These are phyloP conservation scores for Kwoniella dejecticola DNA, from an alignment of 768 basidiomycete genomes.

Conservation along the genomic window DNA sequence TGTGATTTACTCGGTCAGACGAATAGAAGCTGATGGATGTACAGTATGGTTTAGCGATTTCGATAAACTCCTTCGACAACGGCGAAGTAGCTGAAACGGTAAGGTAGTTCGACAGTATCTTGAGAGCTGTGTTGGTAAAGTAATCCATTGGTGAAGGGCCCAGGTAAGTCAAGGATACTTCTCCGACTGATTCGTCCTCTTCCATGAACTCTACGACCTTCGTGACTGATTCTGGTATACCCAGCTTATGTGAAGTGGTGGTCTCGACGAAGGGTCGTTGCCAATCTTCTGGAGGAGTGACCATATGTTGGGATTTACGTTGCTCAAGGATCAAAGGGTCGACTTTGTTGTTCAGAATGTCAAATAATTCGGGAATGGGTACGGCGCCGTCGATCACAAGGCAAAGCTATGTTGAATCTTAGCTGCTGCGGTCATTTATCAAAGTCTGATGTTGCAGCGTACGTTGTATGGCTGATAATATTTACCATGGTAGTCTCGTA, in stretches of 20 bases:
- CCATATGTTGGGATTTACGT: slow-evolving; percentile 56
- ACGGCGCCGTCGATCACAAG: slow-evolving; percentile 87
- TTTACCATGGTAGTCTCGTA: slow-evolving; percentile 80
- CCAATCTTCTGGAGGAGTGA: slow-evolving; percentile 71
- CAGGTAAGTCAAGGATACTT: slow-evolving; percentile 73
- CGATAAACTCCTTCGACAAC: slow-evolving; percentile 78
- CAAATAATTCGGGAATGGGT: slow-evolving; percentile 72
- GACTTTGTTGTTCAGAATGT: slow-evolving; percentile 76
- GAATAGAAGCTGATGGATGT: slow-evolving; percentile 77
- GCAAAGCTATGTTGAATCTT: slow-evolving; percentile 56
- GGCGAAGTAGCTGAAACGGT: slow-evolving; percentile 64
- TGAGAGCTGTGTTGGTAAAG: slow-evolving; percentile 65
- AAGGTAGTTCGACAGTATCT: slow-evolving; percentile 81
- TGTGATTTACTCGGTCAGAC: slow-evolving; percentile 69
- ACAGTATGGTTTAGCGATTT: slow-evolving; percentile 84
- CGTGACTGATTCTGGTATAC: slow-evolving; percentile 59
- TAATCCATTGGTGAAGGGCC: slow-evolving; percentile 62
- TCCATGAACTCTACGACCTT: slow-evolving; percentile 90
- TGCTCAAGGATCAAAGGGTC: slow-evolving; percentile 80
- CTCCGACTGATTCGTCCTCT: slow-evolving; percentile 86
- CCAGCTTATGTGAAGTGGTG: slow-evolving; percentile 61
- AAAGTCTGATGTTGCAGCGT: slow-evolving; percentile 1
- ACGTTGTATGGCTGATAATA: slow-evolving; percentile 92
- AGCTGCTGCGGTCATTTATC: neutral
- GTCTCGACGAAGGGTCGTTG: slow-evolving; percentile 93